Base-by-base conservation (phyloP, 1,139 yeast species). In the Saccharomycopsis hybrid region DNA sequence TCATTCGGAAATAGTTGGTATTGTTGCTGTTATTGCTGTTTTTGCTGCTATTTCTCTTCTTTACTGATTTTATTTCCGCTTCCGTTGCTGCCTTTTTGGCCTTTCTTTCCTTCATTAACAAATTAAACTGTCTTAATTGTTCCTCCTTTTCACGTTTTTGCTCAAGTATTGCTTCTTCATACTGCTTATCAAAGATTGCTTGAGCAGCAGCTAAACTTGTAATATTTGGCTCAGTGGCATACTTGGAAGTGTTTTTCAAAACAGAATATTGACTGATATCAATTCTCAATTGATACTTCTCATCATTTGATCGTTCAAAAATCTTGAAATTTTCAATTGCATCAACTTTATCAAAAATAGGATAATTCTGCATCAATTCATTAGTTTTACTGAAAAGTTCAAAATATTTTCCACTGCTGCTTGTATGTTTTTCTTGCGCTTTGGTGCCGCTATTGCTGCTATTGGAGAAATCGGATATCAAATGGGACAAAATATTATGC, bases 401-500 rank as follows among this genome's bases (percentile, higher is more conserved):
- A 30, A 50, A 47, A 11, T 48, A 41, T 4, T 31, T 5, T 5
- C 8, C 18, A 2, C 9, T n/a, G 9, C 30, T 30, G n/a, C 24
- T 27, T 4, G 33, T 27, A 18, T 7, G n/a, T 2, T 33, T 29
- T 27, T 27, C 27, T 18, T 18, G 18, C 18, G 18, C 18, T 18
- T 18, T 33, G 18, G 18, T 18, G 18, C 18, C 18, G 18, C 18
- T 18, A 18, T 18, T 18, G 24, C 5, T 39, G 7, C 9, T 18
- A 11, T 30, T 29, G 9, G 35, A 30, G 40, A 35, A 48, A 32
- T 42, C 30, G 11, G 38, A 5, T 28, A 50, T 41, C 36, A 50
- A 42, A 25, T 33, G 43, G 4, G 51, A 13, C 41, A 50, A 44
- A n/a, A 48, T 41, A 31, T 50, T 50, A 35, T 50, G 53, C 37